A percentile compares a stretch with the other conserved stretches of the same genome.
These are phyloP conservation scores for Penicillium salamii DNA, from an alignment of 495 filamentous ascomycete species.

Conservation along the genomic window DNA sequence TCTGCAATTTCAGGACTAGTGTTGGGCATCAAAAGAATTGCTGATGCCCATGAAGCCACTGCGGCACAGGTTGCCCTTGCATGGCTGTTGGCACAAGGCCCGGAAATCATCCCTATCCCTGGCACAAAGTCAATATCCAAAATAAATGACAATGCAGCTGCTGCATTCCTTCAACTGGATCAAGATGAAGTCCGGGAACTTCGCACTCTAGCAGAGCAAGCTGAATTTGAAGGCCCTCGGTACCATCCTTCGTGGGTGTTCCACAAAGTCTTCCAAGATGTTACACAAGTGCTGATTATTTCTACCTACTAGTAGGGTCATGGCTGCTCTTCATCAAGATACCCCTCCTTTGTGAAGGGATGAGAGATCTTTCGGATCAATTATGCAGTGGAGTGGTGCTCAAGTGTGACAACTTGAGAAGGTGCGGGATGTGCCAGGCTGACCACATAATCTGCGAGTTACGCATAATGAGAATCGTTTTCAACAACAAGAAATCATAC, in stretches of 20 bases:
- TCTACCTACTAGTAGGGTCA: too few relatives aligned
- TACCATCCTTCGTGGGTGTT: slow-evolving; percentile 2
- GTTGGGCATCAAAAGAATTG: slow-evolving; percentile 36
- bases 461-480: too few relatives aligned
- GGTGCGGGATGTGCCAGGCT: too few relatives aligned
- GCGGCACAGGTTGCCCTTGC: slow-evolving; percentile 46
- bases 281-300: too few relatives aligned
- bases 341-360: too few relatives aligned
- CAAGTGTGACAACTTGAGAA: too few relatives aligned
- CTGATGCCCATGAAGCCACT: slow-evolving; percentile 45
- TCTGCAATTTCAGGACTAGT: slow-evolving; percentile 45
- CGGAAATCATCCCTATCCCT: slow-evolving; percentile 56
- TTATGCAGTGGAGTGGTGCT: too few relatives aligned
- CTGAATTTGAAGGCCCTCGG: slow-evolving; percentile 6
- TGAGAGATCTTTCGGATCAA: too few relatives aligned
- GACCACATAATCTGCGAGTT: too few relatives aligned
- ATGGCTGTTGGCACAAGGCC: slow-evolving; percentile 52
- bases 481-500: too few relatives aligned
- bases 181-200: slow-evolving; percentile 50
- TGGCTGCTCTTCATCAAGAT: too few relatives aligned
- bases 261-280: too few relatives aligned
- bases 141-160: slow-evolving; percentile 55
- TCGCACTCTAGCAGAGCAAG: slow-evolving; percentile 14
- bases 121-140: slow-evolving; percentile 55
- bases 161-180: slow-evolving; percentile 43